Evolutionary conservation across 2,329 filamentous ascomycete genomes (phyloP), one percentile per base, ranked within the genome.

Genomic region (Aspergillus fructus): DNA sequence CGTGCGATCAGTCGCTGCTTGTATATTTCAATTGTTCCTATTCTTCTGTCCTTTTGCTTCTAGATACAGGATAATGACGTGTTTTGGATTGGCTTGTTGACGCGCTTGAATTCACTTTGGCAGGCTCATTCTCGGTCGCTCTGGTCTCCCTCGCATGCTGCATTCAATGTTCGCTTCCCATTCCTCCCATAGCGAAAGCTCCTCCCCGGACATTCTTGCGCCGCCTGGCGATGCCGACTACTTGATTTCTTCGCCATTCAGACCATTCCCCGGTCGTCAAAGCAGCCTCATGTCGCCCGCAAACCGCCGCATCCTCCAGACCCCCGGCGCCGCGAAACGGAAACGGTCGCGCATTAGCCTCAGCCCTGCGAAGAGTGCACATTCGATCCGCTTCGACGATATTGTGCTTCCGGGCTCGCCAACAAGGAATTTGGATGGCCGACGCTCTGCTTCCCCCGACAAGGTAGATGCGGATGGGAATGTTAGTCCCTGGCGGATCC

Each of bases 401-500:
- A 71, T 78, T 41, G 46, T 77, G 40, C 68, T 78, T n/a, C 74
- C 75, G 17, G 70, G 69, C 5, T 74, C 74, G 4, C 74, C 75
- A 4, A 63, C 66, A 21, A 70, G 63, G 64, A 71, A 71, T 27
- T 39, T 71, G 2, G 65, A 64, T 60, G 63, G 66, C 59, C 61
- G 63, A 47, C 56, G 65, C 41, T 70, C 72, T 5, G 52, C 71
- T 34, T 77, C 75, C 13, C 75, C 75, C 12, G 69, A 73, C n/a
- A 77, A 76, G 46, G 56, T 66, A 2, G 68, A 68, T 43, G 63
- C 68, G 11, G 74, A 75, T 8, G 73, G 71, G 7, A 76, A 77
- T 65, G 64, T 75, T 13, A 80, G 77, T 61, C 78, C 78, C 27
- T 79, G 78, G 78, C 74, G 76, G 55, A 79, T 80, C 56, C 71